A percentile compares a stretch with the other conserved stretches of the same genome.
Conservation (phyloP, 2,329 filamentous ascomycete species). For the Domatiomyces globalis region DNA sequence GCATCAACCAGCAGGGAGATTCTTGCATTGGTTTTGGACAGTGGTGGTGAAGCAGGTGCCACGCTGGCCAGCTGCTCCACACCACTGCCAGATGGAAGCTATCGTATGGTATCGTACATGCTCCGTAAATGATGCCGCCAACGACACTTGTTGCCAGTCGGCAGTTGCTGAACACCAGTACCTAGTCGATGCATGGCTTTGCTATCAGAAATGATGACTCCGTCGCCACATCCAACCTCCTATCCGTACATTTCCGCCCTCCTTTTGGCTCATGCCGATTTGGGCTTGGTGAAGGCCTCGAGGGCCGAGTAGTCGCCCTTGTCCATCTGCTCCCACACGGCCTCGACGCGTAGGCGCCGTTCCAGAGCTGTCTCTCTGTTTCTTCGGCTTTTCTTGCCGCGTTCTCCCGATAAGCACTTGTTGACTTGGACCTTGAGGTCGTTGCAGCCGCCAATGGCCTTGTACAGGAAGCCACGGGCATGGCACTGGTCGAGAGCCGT, state of each 20-base stretch:
- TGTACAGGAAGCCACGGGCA: constrained; percentile 79
- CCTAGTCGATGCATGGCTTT: too few species aligned
- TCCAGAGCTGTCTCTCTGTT: constrained; percentile 59
- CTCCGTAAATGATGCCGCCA: too few species aligned
- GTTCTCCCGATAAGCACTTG: constrained; percentile 67
- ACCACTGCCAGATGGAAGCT: too few species aligned
- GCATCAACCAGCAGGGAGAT: too few species aligned
- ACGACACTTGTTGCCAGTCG: too few species aligned
- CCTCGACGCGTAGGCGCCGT: constrained; percentile 60
- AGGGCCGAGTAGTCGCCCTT: constrained; percentile 22
- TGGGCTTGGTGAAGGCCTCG: constrained; percentile 42
- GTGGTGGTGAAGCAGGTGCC: too few species aligned
- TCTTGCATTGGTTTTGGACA: too few species aligned
- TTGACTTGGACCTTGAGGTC: constrained; percentile 71
- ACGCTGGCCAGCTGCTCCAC: too few species aligned
- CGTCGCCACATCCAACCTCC: too few species aligned
- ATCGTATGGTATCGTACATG: too few species aligned
- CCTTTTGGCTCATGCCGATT: constrained; percentile 4
- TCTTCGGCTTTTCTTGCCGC: constrained; percentile 58
- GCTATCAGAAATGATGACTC: too few species aligned
- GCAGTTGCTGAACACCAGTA: too few species aligned
- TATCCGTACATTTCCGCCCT: background rate
- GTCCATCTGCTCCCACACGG: constrained; percentile 66
- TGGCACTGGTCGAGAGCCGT: constrained; percentile 90
- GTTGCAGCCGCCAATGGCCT: constrained; percentile 81